These are phyloP conservation scores for Ailanthus altissimus DNA, from an alignment of 345 rosid genomes.

Conservation along the genomic window DNA sequence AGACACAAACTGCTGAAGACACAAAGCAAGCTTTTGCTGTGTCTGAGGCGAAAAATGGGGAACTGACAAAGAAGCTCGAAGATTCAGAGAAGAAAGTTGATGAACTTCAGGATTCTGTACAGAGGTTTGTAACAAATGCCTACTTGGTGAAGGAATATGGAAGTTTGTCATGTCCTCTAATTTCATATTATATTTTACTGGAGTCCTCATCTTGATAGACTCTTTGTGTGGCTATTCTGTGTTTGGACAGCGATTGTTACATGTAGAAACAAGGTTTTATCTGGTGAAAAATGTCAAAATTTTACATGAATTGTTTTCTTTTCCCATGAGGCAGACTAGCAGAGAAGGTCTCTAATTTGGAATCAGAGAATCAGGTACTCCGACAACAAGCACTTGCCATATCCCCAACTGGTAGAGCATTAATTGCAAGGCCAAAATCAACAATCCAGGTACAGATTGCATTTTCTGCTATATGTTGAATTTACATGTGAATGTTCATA, in stretches of 20 bases:
- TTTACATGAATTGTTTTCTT: slow-evolving; percentile 1
- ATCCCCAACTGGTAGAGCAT: slow-evolving; percentile 72
- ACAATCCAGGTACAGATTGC: slow-evolving; percentile 62
- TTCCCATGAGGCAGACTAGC: slow-evolving; percentile 44
- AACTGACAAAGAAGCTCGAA: slow-evolving; percentile 65
- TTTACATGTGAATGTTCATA: slow-evolving; percentile 4
- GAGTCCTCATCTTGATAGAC: not conserved
- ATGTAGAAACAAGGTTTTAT: not conserved
- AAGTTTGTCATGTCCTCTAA: not conserved
- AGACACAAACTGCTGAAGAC: slow-evolving; percentile 62
- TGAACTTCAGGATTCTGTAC: slow-evolving; percentile 73
- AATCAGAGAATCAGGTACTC: slow-evolving; percentile 89
- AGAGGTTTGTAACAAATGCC: slow-evolving; percentile 61
- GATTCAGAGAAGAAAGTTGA: slow-evolving; percentile 67
- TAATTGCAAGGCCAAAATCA: slow-evolving; percentile 59
- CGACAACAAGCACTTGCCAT: slow-evolving; percentile 85
- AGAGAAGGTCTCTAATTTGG: slow-evolving; percentile 82
- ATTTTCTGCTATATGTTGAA: not conserved
- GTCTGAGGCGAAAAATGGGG: slow-evolving; percentile 58
- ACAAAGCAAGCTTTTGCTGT: slow-evolving; percentile 50
- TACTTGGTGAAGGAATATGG: slow-evolving; percentile 7
- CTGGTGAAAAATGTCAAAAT: not conserved
- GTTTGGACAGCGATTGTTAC: not conserved
- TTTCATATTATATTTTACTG: not conserved
- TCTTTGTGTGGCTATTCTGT: not conserved